Conservation (phyloP, 73 alveolate genomes). For the Paramecium octaurelia region DNA sequence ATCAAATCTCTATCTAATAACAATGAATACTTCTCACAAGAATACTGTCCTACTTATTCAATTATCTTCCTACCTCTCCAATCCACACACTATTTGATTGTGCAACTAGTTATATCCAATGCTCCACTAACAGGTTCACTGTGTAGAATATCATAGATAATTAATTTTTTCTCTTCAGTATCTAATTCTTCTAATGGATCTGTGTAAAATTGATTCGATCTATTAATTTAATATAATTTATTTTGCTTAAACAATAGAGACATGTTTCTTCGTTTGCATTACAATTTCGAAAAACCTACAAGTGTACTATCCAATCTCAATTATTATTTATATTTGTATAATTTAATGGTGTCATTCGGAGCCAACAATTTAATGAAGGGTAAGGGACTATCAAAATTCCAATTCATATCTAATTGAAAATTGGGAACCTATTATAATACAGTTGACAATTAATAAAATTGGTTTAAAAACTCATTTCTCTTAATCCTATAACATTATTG, state of each 20-base stretch:
- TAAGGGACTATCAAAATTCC: slow-evolving; percentile 51
- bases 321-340: slow-evolving; percentile 28
- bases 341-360: slow-evolving; percentile 43
- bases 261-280: slow-evolving; percentile 43
- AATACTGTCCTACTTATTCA: slow-evolving; percentile 32
- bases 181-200: slow-evolving; percentile 45
- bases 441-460: neutral
- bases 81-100: neutral
- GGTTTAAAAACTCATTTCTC: neutral
- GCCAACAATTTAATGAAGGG: slow-evolving; percentile 27
- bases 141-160: slow-evolving; percentile 7
- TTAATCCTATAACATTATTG: slow-evolving; percentile 5
- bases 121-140: slow-evolving; percentile 48
- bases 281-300: slow-evolving; percentile 18
- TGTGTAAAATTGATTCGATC: slow-evolving; percentile 28
- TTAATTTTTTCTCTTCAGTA: slow-evolving; percentile 28
- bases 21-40: neutral
- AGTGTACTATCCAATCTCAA: slow-evolving; percentile 26
- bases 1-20: slow-evolving; percentile 15
- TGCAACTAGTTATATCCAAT: neutral
- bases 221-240: slow-evolving; percentile 14
- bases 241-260: neutral
- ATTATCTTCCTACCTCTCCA: slow-evolving; percentile 19
- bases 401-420: slow-evolving; percentile 29
- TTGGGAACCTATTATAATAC: neutral